These are phyloP conservation scores for Mucor velutinosus DNA, from an alignment of 371 early-diverging fungal species.

Conservation along the genomic window DNA sequence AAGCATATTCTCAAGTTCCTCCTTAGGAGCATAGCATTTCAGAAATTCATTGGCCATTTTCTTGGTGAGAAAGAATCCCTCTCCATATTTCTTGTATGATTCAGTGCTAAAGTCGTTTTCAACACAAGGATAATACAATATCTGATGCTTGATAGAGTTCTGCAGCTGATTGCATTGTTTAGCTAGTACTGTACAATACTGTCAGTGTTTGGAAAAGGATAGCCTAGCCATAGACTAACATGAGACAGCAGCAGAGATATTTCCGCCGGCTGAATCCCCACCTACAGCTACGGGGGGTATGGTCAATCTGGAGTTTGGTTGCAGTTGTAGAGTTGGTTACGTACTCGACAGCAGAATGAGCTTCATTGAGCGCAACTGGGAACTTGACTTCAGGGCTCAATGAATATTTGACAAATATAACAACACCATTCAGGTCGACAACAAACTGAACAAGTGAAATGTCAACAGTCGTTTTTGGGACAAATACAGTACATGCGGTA, in stretches of 20 bases:
- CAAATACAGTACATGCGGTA: not conserved
- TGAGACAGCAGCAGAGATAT: slow-evolving; percentile 11
- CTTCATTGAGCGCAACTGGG: slow-evolving; percentile 17
- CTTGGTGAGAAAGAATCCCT: not conserved
- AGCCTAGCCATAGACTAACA: not conserved
- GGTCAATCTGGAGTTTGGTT: slow-evolving; percentile 1
- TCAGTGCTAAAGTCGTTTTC: not conserved
- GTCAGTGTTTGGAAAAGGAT: not conserved
- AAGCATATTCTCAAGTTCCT: not conserved
- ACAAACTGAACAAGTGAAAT: not conserved
- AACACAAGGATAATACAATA: slow-evolving; percentile 11
- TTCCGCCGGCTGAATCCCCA: slow-evolving; percentile 30
- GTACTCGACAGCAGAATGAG: slow-evolving; percentile 3
- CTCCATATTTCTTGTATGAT: slow-evolving; percentile 1
- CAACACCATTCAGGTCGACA: slow-evolving; percentile 1
- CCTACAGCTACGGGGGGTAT: slow-evolving; percentile 9
- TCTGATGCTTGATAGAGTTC: slow-evolving; percentile 7
- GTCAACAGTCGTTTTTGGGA: too few species aligned
- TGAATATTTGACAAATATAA: slow-evolving; percentile 19
- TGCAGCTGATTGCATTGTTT: slow-evolving; percentile 9
- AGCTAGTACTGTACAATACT: slow-evolving; percentile 12
- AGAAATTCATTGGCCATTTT: not conserved
- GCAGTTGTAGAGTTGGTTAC: not conserved
- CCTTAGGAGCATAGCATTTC: not conserved
- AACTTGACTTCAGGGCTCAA: slow-evolving; percentile 22